These are phyloP conservation scores for Aspergillus sojae DNA, from an alignment of 2,329 filamentous ascomycete species.

Conservation along the genomic window DNA sequence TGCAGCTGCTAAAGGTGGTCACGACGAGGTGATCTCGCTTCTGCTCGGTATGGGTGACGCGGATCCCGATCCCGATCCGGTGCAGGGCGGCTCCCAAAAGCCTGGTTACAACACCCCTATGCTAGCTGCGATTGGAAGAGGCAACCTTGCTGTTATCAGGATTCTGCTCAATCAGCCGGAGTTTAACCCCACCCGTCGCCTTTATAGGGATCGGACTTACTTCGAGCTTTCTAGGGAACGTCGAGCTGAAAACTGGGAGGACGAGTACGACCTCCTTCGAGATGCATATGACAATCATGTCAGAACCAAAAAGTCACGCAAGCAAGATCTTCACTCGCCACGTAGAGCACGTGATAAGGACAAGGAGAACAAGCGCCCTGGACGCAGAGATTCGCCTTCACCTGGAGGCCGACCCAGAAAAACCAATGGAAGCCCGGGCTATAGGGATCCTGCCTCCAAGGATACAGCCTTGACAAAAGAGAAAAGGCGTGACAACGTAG, in stretches of 20 bases:
- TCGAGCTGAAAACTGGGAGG: constrained; percentile 84
- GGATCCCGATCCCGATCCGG: constrained; percentile 69
- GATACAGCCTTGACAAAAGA: constrained; percentile 29
- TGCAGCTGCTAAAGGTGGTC: constrained; percentile 87
- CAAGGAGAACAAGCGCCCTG: constrained; percentile 38
- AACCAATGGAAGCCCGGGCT: constrained; percentile 35
- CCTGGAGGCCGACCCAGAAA: constrained; percentile 38
- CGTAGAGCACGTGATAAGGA: constrained; percentile 43
- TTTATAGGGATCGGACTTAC: constrained; percentile 77
- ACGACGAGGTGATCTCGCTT: constrained; percentile 83
- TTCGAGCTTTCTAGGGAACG: constrained; percentile 82
- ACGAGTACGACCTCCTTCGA: constrained; percentile 81
- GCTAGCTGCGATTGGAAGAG: constrained; percentile 87
- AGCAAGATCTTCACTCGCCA: constrained; percentile 40
- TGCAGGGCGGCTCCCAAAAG: constrained; percentile 55
- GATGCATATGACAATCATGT: constrained; percentile 53
- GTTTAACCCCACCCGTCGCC: constrained; percentile 79
- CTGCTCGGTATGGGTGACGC: constrained; percentile 68
- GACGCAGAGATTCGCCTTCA: constrained; percentile 43
- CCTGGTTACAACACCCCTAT: constrained; percentile 86
- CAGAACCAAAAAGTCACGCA: constrained; percentile 35
- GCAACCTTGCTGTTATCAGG: constrained; percentile 80
- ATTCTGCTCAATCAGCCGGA: constrained; percentile 74
- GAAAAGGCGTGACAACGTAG: constrained; percentile 28
- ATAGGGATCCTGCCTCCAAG: constrained; percentile 28